Conservation (phyloP, 805 yeast species). For the Starmerella bacillaris region DNA sequence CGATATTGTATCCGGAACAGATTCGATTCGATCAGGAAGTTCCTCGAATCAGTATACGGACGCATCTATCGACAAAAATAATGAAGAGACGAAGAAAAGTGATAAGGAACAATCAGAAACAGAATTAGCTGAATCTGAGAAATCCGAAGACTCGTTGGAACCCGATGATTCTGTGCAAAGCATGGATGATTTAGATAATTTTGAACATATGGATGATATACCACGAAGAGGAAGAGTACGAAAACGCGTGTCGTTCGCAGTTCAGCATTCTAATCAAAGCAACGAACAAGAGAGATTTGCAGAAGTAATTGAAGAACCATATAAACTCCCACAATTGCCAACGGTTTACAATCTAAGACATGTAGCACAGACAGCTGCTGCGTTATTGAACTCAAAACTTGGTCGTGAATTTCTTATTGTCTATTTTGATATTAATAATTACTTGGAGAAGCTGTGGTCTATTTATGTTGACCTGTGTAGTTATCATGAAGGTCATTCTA, state of each 20-base stretch:
- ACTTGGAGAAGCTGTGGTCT: conserved; percentile 33
- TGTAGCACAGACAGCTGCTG: conserved; percentile 39
- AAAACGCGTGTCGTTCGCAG: conserved; percentile 4
- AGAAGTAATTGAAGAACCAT: conserved; percentile 68
- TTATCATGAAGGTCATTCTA: conserved; percentile 20
- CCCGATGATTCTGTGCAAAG: conserved; percentile 10
- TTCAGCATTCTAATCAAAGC: conserved; percentile 5
- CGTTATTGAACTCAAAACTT: conserved; percentile 42
- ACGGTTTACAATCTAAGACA: conserved; percentile 33
- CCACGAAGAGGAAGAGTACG: background rate
- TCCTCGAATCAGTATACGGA: background rate
- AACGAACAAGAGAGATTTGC: conserved; percentile 33
- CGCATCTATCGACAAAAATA: too few species aligned
- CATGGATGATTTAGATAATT: conserved; percentile 19
- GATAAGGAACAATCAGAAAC: background rate
- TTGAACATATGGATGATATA: conserved; percentile 2
- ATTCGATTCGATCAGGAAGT: background rate
- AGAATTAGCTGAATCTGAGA: background rate
- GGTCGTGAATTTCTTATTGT: conserved; percentile 43
- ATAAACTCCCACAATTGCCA: conserved; percentile 47
- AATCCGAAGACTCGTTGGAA: background rate
- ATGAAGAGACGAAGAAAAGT: too few species aligned
- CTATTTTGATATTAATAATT: conserved; percentile 37
- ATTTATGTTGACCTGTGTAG: conserved; percentile 41
- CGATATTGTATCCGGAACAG: background rate